Percentiles rank a stretch among this genome's conserved stretches.
Conservation (phyloP, 495 filamentous ascomycete genomes). For the Massariosphaeria phaeospora region DNA sequence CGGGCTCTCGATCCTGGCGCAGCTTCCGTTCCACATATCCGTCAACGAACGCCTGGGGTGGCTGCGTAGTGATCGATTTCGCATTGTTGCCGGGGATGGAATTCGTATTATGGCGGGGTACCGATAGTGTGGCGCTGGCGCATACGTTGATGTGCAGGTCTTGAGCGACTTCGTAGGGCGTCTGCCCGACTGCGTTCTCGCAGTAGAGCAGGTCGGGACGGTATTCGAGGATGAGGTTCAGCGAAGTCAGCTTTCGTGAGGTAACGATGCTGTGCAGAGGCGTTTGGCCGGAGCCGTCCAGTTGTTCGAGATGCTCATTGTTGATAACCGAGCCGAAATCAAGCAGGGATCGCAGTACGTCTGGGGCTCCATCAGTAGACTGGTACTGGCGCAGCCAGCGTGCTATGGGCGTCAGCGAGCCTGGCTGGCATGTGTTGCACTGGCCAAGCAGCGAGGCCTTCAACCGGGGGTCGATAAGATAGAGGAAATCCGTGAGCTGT, state of each 20-base stretch:
- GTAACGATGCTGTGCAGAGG: constrained; percentile 56
- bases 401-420: constrained; percentile 50
- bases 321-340: constrained; percentile 46
- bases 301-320: constrained; percentile 51
- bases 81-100: background rate
- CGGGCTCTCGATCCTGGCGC: constrained; percentile 14
- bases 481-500: constrained; percentile 45
- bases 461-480: constrained; percentile 50
- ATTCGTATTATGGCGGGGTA: no score
- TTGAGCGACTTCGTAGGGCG: constrained; percentile 60
- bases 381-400: constrained; percentile 35
- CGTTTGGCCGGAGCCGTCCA: constrained; percentile 65
- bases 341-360: constrained; percentile 41
- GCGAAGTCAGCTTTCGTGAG: constrained; percentile 35
- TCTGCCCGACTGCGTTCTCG: constrained; percentile 67
- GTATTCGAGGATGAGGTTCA: constrained; percentile 50
- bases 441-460: constrained; percentile 46
- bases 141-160: constrained; percentile 47
- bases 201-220: constrained; percentile 56
- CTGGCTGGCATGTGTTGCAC: constrained; percentile 41
- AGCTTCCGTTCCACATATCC: constrained; percentile 2
- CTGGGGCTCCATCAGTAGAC: constrained; percentile 29
- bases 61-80: background rate
- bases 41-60: constrained; percentile 32
- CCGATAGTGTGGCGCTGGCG: no score